These are phyloP conservation scores for Saccharomyces pastorianus DNA, from an alignment of 1,139 yeast species.

Conservation along the genomic window DNA sequence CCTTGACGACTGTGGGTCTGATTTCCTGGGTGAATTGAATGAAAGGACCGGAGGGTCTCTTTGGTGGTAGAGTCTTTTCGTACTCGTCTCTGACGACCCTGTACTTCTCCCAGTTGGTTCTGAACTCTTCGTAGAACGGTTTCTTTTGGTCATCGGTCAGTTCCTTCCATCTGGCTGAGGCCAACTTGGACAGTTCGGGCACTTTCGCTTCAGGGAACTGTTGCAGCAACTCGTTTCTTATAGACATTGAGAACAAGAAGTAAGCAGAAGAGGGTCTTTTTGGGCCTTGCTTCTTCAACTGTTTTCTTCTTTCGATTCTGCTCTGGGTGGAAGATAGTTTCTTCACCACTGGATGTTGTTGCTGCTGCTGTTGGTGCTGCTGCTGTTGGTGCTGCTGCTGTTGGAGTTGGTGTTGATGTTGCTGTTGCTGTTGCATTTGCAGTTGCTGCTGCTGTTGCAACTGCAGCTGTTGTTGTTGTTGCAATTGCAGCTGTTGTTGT, in stretches of 20 bases:
- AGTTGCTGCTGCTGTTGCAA: slow-evolving; percentile 11
- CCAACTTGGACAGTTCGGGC: slow-evolving; percentile 31
- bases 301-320: slow-evolving; percentile 31
- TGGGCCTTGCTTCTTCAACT: slow-evolving; percentile 32
- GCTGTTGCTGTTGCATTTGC: slow-evolving; percentile 9
- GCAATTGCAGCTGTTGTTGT: slow-evolving; percentile 3
- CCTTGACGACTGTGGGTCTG: slow-evolving; percentile 28
- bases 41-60: slow-evolving; percentile 33
- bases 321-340: slow-evolving; percentile 31
- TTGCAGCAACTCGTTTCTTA: slow-evolving; percentile 27
- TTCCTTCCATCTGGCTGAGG: slow-evolving; percentile 32
- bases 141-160: slow-evolving; percentile 30
- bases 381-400: not conserved
- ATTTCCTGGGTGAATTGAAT: slow-evolving; percentile 30
- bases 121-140: slow-evolving; percentile 30
- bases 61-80: slow-evolving; percentile 32
- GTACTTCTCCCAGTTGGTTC: slow-evolving; percentile 31
- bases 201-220: slow-evolving; percentile 32
- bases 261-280: slow-evolving; percentile 34
- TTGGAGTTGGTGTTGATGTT: too few relatives aligned
- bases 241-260: slow-evolving; percentile 31
- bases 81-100: slow-evolving; percentile 31
- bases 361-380: slow-evolving; percentile 2
- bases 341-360: slow-evolving; percentile 12
- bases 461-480: not conserved